Percentiles rank a stretch among this genome's conserved stretches.
Conservation (phyloP, 441 rosid genomes). For the Adansonia rubrostipa region DNA sequence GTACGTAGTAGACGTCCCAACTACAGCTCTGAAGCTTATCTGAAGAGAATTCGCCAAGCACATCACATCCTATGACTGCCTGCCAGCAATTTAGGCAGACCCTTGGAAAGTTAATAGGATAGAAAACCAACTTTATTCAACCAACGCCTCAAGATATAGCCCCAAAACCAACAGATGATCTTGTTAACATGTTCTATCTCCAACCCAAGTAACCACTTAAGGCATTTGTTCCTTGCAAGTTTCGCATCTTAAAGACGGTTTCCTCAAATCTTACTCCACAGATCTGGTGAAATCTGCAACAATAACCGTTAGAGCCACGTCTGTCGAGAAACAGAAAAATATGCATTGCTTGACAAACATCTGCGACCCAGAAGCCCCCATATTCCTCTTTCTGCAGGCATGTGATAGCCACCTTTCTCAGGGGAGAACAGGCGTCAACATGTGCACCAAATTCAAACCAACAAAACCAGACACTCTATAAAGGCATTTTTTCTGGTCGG, state of each 20-base stretch:
- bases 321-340: not conserved
- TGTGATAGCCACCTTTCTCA: not conserved
- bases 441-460: not conserved
- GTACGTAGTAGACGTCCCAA: slow-evolving; percentile 20
- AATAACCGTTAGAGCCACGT: not conserved
- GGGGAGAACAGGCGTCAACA: not conserved
- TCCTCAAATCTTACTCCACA: slow-evolving; percentile 35
- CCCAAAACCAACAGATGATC: slow-evolving; percentile 45
- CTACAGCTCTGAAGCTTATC: slow-evolving; percentile 27
- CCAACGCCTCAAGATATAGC: slow-evolving; percentile 35
- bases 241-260: slow-evolving; percentile 40
- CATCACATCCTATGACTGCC: slow-evolving; percentile 28
- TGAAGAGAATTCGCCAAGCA: slow-evolving; percentile 27
- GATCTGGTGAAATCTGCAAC: slow-evolving; percentile 45
- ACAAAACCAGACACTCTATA: not conserved
- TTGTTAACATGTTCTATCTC: slow-evolving; percentile 45
- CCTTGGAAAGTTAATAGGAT: slow-evolving; percentile 35
- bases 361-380: not conserved
- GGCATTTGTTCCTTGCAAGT: slow-evolving; percentile 45
- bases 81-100: slow-evolving; percentile 31
- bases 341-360: not conserved
- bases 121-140: slow-evolving; percentile 40
- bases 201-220: slow-evolving; percentile 44
- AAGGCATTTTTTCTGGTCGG: not conserved
- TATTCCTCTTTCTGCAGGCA: not conserved